Conservation (phyloP, 805 yeast genomes). For the Nakazawaea sp. region DNA sequence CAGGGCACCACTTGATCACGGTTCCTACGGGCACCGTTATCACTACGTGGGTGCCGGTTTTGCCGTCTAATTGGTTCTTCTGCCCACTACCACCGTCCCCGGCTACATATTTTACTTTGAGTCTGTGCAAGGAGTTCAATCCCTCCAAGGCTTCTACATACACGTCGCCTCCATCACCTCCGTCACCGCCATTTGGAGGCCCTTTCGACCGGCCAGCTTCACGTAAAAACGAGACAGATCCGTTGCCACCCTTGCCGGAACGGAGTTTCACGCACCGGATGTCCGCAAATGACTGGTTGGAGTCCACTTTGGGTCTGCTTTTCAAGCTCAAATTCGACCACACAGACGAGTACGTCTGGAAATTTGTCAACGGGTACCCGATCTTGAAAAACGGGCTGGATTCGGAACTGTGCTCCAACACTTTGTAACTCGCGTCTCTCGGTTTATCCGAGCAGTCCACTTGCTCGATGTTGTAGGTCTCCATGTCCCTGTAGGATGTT, state of each 20-base stretch:
- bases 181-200: conserved; percentile 99
- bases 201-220: conserved; percentile 83
- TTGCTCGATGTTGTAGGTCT: conserved; percentile 8
- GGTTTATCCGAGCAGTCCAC: conserved; percentile 17
- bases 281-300: conserved; percentile 47
- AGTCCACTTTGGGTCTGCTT: conserved; percentile 36
- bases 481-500: conserved; percentile 6
- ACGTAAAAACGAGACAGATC: conserved; percentile 76
- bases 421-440: conserved; percentile 7
- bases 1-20: conserved; percentile 75
- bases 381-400: conserved; percentile 19
- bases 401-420: conserved; percentile 11
- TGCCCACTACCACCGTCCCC: conserved; percentile 67
- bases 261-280: conserved; percentile 55
- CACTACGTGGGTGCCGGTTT: conserved; percentile 69
- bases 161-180: conserved; percentile 87
- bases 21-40: conserved; percentile 93
- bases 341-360: conserved; percentile 29
- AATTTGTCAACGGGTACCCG: conserved; percentile 23
- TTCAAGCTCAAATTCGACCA: conserved; percentile 27
- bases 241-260: conserved; percentile 88
- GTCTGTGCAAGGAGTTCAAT: conserved; percentile 60
- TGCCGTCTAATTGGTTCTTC: conserved; percentile 79
- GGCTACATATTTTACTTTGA: conserved; percentile 65
- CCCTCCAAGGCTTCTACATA: conserved; percentile 77